A percentile compares a stretch with the other conserved stretches of the same genome.
Evolutionary conservation across 2,329 filamentous ascomycete species (phyloP).

Genomic region (Plectosphaerella plurivora): DNA sequence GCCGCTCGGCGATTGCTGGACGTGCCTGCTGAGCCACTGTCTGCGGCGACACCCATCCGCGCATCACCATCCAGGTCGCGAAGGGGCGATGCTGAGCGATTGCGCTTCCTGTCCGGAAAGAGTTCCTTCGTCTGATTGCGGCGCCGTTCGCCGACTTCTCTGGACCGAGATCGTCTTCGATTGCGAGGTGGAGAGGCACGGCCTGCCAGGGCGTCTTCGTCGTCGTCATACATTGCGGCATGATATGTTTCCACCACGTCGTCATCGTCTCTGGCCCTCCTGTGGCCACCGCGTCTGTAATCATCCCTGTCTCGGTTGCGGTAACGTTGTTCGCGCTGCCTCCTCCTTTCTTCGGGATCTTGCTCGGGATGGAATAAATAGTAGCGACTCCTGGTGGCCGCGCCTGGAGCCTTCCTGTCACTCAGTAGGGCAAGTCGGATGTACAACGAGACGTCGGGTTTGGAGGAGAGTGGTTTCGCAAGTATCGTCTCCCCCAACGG

Average conservation of each 20-base stretch:
- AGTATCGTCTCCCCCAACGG: constrained; percentile 60
- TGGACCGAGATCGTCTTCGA: constrained; percentile 18
- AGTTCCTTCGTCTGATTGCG: constrained; percentile 57
- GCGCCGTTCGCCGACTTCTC: constrained; percentile 19
- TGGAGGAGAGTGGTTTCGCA: constrained; percentile 64
- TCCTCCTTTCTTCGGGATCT: constrained; percentile 70
- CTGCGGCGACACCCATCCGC: constrained; percentile 22
- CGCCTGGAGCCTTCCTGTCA: constrained; percentile 77
- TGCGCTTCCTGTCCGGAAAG: constrained; percentile 45
- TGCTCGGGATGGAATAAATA: constrained; percentile 90
- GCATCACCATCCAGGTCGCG: constrained; percentile 38
- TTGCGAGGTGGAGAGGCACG: constrained; percentile 23
- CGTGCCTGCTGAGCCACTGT: constrained; percentile 16
- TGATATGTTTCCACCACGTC: constrained; percentile 58
- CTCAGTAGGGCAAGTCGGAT: constrained; percentile 69
- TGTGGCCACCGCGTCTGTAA: constrained; percentile 22
- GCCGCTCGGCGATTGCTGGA: constrained; percentile 27
- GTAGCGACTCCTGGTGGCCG: constrained; percentile 78
- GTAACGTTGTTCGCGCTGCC: constrained; percentile 52
- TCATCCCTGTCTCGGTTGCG: constrained; percentile 48
- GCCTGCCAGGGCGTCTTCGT: constrained; percentile 31
- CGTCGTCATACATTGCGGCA: constrained; percentile 80
- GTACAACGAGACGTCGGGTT: constrained; percentile 65
- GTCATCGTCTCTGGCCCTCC: constrained; percentile 34
- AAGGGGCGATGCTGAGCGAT: constrained; percentile 49